phyloP scores from a whole-genome alignment of 164 flowering plant species.

The Cinnamomum micranthum region DNA sequence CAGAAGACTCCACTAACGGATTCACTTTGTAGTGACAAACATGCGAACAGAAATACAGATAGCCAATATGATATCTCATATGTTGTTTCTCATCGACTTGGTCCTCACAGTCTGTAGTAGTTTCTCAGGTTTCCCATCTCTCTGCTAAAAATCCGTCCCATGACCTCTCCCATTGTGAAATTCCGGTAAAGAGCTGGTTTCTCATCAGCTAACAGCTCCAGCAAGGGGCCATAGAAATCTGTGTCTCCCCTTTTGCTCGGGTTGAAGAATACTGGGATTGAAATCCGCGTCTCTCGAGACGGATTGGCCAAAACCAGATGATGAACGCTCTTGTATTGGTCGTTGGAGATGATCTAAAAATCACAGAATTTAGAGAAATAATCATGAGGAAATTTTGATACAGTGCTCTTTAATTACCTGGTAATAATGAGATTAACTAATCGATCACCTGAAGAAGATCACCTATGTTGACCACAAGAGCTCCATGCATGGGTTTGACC shows the following conservation, averaged over 20 bases:
- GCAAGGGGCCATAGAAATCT: conserved; percentile 17
- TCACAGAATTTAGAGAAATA: neutral
- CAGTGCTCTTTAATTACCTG: too few relatives aligned
- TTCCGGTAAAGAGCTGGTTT: conserved; percentile 12
- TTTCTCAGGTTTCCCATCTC: conserved; percentile 3
- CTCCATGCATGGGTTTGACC: conserved; percentile 53
- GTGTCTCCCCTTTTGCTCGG: conserved; percentile 2
- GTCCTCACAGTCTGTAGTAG: neutral
- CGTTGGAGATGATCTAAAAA: conserved; percentile 21
- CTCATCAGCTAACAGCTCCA: conserved; percentile 14
- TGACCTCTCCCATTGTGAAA: conserved; percentile 13
- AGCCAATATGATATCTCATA: too few relatives aligned
- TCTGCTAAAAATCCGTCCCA: conserved; percentile 3
- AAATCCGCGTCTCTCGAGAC: conserved; percentile 8
- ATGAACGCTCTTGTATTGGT: conserved; percentile 18
- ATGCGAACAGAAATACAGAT: too few relatives aligned
- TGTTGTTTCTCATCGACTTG: too few relatives aligned
- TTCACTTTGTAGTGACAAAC: too few relatives aligned
- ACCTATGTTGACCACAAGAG: conserved; percentile 57
- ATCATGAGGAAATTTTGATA: too few relatives aligned
- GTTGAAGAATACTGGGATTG: conserved; percentile 13
- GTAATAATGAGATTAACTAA: too few relatives aligned
- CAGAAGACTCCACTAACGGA: too few relatives aligned
- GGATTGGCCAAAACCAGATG: conserved; percentile 26
- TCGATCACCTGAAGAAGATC: conserved; percentile 57